Base-by-base conservation (phyloP, 202 grass and related monocot species). In the Schoenoplectus triqueter region DNA sequence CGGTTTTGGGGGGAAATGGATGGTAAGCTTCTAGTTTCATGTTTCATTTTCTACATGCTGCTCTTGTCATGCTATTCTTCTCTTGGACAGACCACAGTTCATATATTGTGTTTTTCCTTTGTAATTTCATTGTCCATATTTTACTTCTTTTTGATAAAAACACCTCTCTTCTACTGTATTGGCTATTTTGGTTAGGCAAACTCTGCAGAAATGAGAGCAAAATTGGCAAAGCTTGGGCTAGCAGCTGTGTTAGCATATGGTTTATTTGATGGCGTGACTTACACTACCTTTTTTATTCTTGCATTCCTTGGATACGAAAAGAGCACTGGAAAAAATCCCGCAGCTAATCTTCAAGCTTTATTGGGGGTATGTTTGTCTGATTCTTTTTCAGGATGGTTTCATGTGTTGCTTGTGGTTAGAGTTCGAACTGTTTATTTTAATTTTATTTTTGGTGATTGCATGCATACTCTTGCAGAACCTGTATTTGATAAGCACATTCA, bases 261-360 rank as follows among this genome's bases (percentile, higher is more conserved):
- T 13, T 61, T 92, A 55, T 92, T 95, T 84, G 88, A 95, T 63
- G 80, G 87, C 18, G 75, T 85, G 67, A 95, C 88, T 72, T 92
- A 92, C 85, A 95, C 88, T 51, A 40, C 80, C 42, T 95, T 91
- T 81, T 92, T 91, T 48, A 71, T 92, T 57, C 90, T 94, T 39
- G 82, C 88, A 74, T 94, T 94, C 73, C 86, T 94, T 70, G 90
- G 90, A 64, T 90, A 94, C 70, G 86, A 90, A 85, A 90, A 90
- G 85, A 94, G 90, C 83, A 95, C 90, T 5, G 88, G 85, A 57
- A 91, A 92, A 62, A 95, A 95, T 63, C 85, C 88, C 4, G 89
- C 80, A 0, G 85, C 88, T 19, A 91, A 89, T 84, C 64, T 95
- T 87, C 86, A 92, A 73, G 90, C 90, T 51, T 66, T 92, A 80